Conservation (phyloP, 495 filamentous ascomycete species). For the Amphirosellinia nigrospora region DNA sequence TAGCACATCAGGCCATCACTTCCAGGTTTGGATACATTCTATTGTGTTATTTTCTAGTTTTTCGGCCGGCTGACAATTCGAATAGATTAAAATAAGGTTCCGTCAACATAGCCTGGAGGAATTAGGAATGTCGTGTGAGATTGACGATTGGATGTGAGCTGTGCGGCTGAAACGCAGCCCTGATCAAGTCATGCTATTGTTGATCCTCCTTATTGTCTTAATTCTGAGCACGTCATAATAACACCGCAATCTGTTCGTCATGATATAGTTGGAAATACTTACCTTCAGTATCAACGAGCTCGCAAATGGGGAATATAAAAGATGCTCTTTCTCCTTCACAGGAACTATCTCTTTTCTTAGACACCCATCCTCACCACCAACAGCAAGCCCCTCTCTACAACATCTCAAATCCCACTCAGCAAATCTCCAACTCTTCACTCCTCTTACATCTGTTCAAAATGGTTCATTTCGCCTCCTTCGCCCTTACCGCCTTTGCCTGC, state of each 20-base stretch:
- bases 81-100: not conserved
- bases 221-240: not conserved
- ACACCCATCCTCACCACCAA: not conserved
- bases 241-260: not conserved
- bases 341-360: not conserved
- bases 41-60: not conserved
- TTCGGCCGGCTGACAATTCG: not conserved
- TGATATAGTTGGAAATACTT: not conserved
- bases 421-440: not conserved
- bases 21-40: not conserved
- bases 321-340: not conserved
- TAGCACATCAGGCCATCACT: not conserved
- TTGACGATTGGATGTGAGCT: not conserved
- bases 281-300: not conserved
- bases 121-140: not conserved
- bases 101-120: not conserved
- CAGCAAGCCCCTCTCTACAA: not conserved
- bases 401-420: not conserved
- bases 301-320: not conserved
- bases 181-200: not conserved
- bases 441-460: not conserved
- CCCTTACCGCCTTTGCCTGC: not conserved
- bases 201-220: not conserved
- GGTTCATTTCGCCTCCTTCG: not conserved
- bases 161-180: not conserved